A percentile compares a stretch with the other conserved stretches of the same genome.
phyloP scores from a whole-genome alignment of 2,329 filamentous ascomycete genomes.

The Fusarium musae region DNA sequence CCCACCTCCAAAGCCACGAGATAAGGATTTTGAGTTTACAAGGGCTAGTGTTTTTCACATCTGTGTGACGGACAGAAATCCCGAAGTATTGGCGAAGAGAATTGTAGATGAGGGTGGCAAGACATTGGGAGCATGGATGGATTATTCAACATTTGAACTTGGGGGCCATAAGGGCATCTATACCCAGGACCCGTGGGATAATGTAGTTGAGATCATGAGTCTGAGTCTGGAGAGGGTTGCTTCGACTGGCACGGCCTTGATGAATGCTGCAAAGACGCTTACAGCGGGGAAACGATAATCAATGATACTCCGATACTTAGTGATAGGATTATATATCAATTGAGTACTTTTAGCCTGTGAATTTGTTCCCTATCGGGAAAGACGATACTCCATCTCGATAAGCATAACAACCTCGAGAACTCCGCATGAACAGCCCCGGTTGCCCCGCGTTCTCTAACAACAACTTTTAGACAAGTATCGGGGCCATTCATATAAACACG shows the following conservation, averaged over 20 bases:
- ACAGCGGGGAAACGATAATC: background rate
- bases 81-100: background rate
- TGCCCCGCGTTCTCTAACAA: background rate
- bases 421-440: background rate
- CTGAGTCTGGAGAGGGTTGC: background rate
- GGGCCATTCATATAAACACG: no score
- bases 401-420: background rate
- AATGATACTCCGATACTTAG: background rate
- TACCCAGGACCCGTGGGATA: background rate
- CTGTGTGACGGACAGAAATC: background rate
- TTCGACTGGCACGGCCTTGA: background rate
- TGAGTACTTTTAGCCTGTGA: rapidly evolving
- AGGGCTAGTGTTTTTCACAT: background rate
- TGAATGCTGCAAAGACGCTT: background rate
- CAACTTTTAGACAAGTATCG: no score
- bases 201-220: background rate
- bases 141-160: background rate
- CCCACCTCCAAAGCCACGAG: background rate
- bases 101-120: background rate
- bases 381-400: background rate
- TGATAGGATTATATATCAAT: background rate
- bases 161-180: background rate
- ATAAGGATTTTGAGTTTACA: background rate
- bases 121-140: background rate
- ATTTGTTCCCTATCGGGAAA: background rate